Evolutionary conservation across 148 eudicot genomes (phyloP).

Genomic region (Diospyros kaki): DNA sequence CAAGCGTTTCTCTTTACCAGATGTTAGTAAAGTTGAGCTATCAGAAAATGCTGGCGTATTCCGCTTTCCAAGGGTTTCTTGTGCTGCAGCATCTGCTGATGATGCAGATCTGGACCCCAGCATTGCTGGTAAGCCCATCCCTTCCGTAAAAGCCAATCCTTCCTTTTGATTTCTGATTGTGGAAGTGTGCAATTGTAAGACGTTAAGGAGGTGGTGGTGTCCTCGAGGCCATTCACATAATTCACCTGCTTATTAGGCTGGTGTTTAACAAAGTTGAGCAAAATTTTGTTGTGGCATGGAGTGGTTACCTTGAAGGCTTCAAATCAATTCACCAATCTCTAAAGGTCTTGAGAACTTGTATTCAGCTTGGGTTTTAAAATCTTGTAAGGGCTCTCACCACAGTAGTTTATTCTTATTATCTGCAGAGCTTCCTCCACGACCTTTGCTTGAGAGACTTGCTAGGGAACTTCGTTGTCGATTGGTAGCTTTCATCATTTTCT

Average conservation of each 20-base stretch:
- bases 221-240: not conserved
- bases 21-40: slow-evolving; percentile 66
- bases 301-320: slow-evolving; percentile 13
- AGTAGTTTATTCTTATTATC: slow-evolving; percentile 12
- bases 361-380: not conserved
- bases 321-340: not conserved
- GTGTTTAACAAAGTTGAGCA: slow-evolving; percentile 4
- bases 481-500: slow-evolving; percentile 33
- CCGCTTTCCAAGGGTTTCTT: slow-evolving; percentile 92
- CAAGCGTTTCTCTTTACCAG: slow-evolving; percentile 82
- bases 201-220: slow-evolving; percentile 6
- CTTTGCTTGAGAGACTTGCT: slow-evolving; percentile 78
- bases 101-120: slow-evolving; percentile 88
- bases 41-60: slow-evolving; percentile 61
- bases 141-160: not conserved
- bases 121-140: slow-evolving; percentile 53
- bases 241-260: not conserved
- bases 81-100: slow-evolving; percentile 95
- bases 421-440: slow-evolving; percentile 91
- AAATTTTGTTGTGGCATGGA: slow-evolving; percentile 2
- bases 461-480: slow-evolving; percentile 72
- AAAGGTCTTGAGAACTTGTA: slow-evolving; percentile 9
- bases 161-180: not conserved
- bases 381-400: not conserved
- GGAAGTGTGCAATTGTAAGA: not conserved